Conservation (phyloP, 139 green algal genomes). For the Bryopsis sp. region DNA sequence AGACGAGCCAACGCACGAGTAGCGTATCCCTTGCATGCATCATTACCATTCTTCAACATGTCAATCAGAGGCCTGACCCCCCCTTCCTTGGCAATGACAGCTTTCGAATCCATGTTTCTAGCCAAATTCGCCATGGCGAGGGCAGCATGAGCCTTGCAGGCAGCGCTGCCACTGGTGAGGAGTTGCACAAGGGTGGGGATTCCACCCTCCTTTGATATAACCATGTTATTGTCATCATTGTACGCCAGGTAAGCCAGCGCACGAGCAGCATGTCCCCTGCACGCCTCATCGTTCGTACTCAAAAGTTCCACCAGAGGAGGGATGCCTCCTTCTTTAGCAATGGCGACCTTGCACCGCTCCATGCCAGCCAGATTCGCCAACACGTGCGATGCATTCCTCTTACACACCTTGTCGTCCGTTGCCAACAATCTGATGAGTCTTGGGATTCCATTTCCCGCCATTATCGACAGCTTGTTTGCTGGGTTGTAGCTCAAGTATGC, state of each 20-base stretch:
- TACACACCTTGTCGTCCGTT: constrained; percentile 15
- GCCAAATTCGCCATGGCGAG: constrained; percentile 18
- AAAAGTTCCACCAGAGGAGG: constrained; percentile 15
- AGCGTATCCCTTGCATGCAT: constrained; percentile 18
- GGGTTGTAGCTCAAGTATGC: constrained; percentile 16
- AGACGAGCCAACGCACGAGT: constrained; percentile 5
- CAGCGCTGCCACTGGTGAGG: constrained; percentile 7
- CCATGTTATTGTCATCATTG: constrained; percentile 19
- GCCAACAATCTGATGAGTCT: constrained; percentile 15
- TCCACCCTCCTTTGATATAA: constrained; percentile 17
- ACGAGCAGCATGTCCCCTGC: constrained; percentile 11
- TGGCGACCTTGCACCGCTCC: constrained; percentile 6
- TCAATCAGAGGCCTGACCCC: constrained; percentile 15
- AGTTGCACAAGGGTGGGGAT: constrained; percentile 16
- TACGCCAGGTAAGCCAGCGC: constrained; percentile 17
- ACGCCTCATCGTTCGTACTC: constrained; percentile 18
- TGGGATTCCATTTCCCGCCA: constrained; percentile 1
- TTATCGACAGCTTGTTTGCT: constrained; percentile 1
- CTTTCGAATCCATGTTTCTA: constrained; percentile 15
- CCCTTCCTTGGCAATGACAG: constrained; percentile 16
- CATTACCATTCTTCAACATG: constrained; percentile 18
- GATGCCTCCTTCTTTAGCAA: constrained; percentile 15
- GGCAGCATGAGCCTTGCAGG: constrained; percentile 15
- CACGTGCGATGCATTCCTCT: constrained; percentile 12
- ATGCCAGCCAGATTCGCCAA: constrained; percentile 19